These are phyloP conservation scores for Barnettozyma siamensis DNA, from an alignment of 805 yeast species.

Conservation along the genomic window DNA sequence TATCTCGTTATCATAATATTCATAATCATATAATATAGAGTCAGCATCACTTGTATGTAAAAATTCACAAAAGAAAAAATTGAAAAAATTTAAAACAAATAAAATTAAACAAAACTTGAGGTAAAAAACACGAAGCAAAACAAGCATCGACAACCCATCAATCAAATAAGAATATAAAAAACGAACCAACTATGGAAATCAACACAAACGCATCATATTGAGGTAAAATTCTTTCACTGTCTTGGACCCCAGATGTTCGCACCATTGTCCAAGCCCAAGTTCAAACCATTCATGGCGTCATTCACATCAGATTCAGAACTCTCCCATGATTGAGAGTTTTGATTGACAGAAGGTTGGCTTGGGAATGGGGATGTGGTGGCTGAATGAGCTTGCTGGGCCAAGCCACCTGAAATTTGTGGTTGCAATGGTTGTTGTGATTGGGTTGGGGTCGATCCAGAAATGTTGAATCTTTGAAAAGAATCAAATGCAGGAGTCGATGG, in stretches of 20 bases:
- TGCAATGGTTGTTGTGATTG: slow-evolving; percentile 10
- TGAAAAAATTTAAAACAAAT: no score
- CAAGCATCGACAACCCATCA: no score
- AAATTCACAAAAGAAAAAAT: no score
- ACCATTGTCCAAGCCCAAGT: slow-evolving; percentile 21
- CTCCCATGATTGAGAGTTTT: slow-evolving; percentile 5
- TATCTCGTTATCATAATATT: not conserved
- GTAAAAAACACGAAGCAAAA: no score
- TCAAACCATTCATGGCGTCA: slow-evolving; percentile 22
- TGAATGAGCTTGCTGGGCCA: slow-evolving; percentile 7
- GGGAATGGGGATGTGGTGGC: slow-evolving; percentile 8
- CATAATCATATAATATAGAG: not conserved
- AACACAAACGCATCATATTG: no score
- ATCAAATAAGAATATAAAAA: no score
- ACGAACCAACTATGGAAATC: no score
- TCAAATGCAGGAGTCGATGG: slow-evolving; percentile 29
- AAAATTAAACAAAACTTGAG: no score
- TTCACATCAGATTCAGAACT: slow-evolving; percentile 18
- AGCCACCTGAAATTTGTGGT: slow-evolving; percentile 10
- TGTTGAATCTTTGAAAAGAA: slow-evolving; percentile 21
- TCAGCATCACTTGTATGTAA: not conserved
- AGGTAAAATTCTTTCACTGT: no score
- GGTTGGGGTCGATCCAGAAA: slow-evolving; percentile 2
- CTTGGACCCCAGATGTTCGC: slow-evolving; percentile 27
- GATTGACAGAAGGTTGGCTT: slow-evolving; percentile 9